A percentile compares a stretch with the other conserved stretches of the same genome.
These are phyloP conservation scores for Verticillium nonalfalfae DNA, from an alignment of 2,329 filamentous ascomycete species.

Conservation along the genomic window DNA sequence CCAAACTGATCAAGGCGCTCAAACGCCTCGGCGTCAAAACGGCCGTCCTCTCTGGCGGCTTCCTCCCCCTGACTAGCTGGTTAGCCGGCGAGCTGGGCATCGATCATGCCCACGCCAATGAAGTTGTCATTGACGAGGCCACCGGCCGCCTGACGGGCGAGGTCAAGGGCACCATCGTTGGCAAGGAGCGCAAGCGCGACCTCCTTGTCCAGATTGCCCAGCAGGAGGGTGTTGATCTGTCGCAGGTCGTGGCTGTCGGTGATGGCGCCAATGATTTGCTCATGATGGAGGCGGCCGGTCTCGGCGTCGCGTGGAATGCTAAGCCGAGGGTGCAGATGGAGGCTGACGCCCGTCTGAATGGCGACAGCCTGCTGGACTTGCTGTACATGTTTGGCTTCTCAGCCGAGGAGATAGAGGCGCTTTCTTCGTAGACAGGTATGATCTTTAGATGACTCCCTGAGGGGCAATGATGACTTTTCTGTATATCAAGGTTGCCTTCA, in stretches of 20 bases:
- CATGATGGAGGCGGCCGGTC: slow-evolving; percentile 70
- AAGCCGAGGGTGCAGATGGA: slow-evolving; percentile 77
- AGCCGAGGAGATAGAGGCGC: slow-evolving; percentile 51
- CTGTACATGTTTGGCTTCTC: slow-evolving; percentile 70
- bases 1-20: slow-evolving; percentile 65
- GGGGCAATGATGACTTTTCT: background rate
- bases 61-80: slow-evolving; percentile 84
- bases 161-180: slow-evolving; percentile 65
- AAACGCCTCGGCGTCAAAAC: slow-evolving; percentile 78
- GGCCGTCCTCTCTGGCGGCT: slow-evolving; percentile 87
- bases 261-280: slow-evolving; percentile 79
- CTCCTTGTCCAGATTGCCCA: slow-evolving; percentile 65
- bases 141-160: slow-evolving; percentile 61
- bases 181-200: slow-evolving; percentile 68
- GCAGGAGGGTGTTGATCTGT: slow-evolving; percentile 57
- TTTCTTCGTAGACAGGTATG: slow-evolving; percentile 20
- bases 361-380: slow-evolving; percentile 63
- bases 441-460: slow-evolving; percentile 1
- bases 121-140: slow-evolving; percentile 59
- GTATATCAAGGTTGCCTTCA: background rate
- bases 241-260: slow-evolving; percentile 67
- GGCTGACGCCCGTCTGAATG: slow-evolving; percentile 67
- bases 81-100: slow-evolving; percentile 74
- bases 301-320: slow-evolving; percentile 79
- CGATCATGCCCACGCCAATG: slow-evolving; percentile 85